phyloP scores from a whole-genome alignment of 2,329 filamentous ascomycete genomes.

The Epichloe coenophiala region DNA sequence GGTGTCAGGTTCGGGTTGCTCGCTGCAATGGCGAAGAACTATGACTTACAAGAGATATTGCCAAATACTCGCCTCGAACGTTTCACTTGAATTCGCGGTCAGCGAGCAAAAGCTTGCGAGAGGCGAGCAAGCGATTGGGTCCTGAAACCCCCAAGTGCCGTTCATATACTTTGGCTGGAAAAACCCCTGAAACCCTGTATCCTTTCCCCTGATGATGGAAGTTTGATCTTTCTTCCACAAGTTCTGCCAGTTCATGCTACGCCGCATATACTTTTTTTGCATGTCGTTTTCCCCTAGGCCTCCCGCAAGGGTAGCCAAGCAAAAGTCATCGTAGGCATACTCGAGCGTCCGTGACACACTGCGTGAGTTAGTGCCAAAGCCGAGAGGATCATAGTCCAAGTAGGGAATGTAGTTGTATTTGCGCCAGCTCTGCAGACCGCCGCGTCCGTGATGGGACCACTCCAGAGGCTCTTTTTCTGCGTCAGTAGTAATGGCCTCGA shows the following conservation, averaged over 20 bases:
- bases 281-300: slow-evolving; percentile 33
- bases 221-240: slow-evolving; percentile 40
- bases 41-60: slow-evolving; percentile 52
- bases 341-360: slow-evolving; percentile 64
- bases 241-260: slow-evolving; percentile 57
- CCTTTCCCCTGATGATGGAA: slow-evolving; percentile 26
- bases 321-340: slow-evolving; percentile 71
- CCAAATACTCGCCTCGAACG: slow-evolving; percentile 58
- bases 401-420: slow-evolving; percentile 56
- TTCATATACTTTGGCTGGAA: slow-evolving; percentile 57
- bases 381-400: slow-evolving; percentile 50
- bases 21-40: neutral
- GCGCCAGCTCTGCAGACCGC: slow-evolving; percentile 61
- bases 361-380: slow-evolving; percentile 53
- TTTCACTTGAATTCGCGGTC: slow-evolving; percentile 49
- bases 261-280: slow-evolving; percentile 41
- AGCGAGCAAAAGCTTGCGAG: slow-evolving; percentile 46
- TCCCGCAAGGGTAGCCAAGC: slow-evolving; percentile 48
- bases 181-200: slow-evolving; percentile 52
- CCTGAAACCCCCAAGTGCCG: slow-evolving; percentile 53
- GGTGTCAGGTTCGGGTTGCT: neutral
- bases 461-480: slow-evolving; percentile 55
- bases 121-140: slow-evolving; percentile 32
- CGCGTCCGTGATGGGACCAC: slow-evolving; percentile 59
- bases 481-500: slow-evolving; percentile 59